Evolutionary conservation across 2,329 filamentous ascomycete genomes (phyloP).

Genomic region (Coleophoma eucalyptorum): DNA sequence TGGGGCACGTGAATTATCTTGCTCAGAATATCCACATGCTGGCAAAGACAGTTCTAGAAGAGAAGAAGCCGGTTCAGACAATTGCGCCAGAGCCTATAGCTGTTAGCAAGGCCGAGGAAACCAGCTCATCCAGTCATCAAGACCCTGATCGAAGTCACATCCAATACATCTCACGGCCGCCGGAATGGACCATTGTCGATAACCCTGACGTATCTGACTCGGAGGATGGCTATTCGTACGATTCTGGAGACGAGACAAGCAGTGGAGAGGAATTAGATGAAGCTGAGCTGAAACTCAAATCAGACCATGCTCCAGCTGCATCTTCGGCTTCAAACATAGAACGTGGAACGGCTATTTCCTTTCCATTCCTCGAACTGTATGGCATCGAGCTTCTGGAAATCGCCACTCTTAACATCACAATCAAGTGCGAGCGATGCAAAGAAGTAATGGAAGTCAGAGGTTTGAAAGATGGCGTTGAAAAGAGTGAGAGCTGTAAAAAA

Average conservation of each 20-base stretch:
- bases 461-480: slow-evolving; percentile 52
- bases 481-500: slow-evolving; percentile 52
- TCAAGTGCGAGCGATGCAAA: slow-evolving; percentile 79
- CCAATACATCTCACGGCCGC: slow-evolving; percentile 69
- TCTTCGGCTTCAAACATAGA: slow-evolving; percentile 36
- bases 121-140: slow-evolving; percentile 18
- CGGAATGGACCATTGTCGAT: slow-evolving; percentile 60
- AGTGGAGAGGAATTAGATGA: slow-evolving; percentile 40
- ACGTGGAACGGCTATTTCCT: slow-evolving; percentile 72
- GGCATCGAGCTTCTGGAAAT: slow-evolving; percentile 74
- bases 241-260: slow-evolving; percentile 34
- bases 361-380: slow-evolving; percentile 73
- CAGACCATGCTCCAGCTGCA: slow-evolving; percentile 24
- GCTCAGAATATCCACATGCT: slow-evolving; percentile 66
- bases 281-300: slow-evolving; percentile 25
- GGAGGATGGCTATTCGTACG: slow-evolving; percentile 41
- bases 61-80: slow-evolving; percentile 6
- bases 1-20: slow-evolving; percentile 72
- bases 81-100: not conserved
- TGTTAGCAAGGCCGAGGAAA: slow-evolving; percentile 10
- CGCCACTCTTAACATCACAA: slow-evolving; percentile 59
- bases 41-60: slow-evolving; percentile 47
- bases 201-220: slow-evolving; percentile 44
- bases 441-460: slow-evolving; percentile 66
- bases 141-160: slow-evolving; percentile 57